Evolutionary conservation across 495 filamentous ascomycete species (phyloP).

Genomic region (Aspergillus wentii): DNA sequence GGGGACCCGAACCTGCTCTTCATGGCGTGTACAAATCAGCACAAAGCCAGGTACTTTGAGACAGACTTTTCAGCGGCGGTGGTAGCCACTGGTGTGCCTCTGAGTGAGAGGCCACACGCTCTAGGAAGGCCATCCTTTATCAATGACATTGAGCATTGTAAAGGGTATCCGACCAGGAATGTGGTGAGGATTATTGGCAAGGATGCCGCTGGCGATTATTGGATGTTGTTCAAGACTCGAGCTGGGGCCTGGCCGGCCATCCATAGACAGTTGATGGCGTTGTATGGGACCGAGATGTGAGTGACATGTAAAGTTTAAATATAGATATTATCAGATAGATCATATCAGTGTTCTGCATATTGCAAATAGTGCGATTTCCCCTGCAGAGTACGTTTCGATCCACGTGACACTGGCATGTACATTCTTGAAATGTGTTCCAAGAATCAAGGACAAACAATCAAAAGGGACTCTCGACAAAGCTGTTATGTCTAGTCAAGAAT

Average conservation of each 20-base stretch:
- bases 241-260: slow-evolving; percentile 3
- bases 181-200: slow-evolving; percentile 30
- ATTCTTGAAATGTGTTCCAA: too few relatives aligned
- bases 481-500: too few relatives aligned
- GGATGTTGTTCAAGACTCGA: slow-evolving; percentile 18
- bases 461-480: too few relatives aligned
- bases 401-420: too few relatives aligned
- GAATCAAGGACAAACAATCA: too few relatives aligned
- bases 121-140: slow-evolving; percentile 4
- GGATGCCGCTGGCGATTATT: slow-evolving; percentile 41
- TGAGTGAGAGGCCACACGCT: neutral
- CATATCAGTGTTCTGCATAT: too few relatives aligned
- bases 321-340: too few relatives aligned
- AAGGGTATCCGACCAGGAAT: slow-evolving; percentile 18
- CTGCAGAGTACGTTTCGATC: too few relatives aligned
- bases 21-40: slow-evolving; percentile 6
- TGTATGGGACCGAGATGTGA: too few relatives aligned
- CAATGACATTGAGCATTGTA: slow-evolving; percentile 23
- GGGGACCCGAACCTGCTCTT: slow-evolving; percentile 3
- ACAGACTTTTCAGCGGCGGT: slow-evolving; percentile 12
- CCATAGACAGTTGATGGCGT: neutral
- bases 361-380: too few relatives aligned
- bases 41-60: slow-evolving; percentile 9
- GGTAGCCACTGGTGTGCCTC: neutral
- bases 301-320: too few relatives aligned